These are phyloP conservation scores for Colletotrichum trifolii DNA, from an alignment of 2,329 filamentous ascomycete genomes.

Conservation along the genomic window DNA sequence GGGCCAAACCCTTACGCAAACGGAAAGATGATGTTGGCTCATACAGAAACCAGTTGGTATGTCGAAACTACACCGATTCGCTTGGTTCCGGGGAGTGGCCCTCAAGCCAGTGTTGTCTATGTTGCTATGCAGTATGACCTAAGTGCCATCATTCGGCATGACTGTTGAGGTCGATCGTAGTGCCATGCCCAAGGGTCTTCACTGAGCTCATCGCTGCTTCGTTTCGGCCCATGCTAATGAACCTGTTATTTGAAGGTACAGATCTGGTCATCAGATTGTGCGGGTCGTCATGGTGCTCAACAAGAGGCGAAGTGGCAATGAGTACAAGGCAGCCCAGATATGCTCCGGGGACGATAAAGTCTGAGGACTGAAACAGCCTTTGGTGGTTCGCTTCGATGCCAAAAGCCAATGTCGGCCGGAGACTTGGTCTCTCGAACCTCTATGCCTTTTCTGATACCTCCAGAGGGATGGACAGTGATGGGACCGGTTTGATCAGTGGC, in stretches of 20 bases:
- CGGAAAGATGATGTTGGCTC: constrained; percentile 7
- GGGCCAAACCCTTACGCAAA: constrained; percentile 30
- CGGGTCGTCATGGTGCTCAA: not conserved
- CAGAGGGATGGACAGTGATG: constrained; percentile 22
- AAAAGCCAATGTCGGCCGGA: not conserved
- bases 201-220: not conserved
- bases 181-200: not conserved
- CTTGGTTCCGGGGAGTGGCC: not conserved
- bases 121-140: constrained; percentile 29
- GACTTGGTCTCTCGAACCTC: constrained; percentile 13
- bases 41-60: constrained; percentile 1
- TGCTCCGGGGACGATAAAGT: no score
- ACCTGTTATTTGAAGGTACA: no score
- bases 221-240: no score
- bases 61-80: constrained; percentile 6
- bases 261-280: not conserved
- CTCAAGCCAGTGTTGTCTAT: constrained; percentile 7
- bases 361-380: no score
- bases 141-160: constrained; percentile 31
- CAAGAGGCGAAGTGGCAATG: not conserved
- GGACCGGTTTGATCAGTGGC: constrained; percentile 12
- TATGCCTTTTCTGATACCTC: constrained; percentile 5
- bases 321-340: not conserved
- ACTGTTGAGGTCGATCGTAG: constrained; percentile 28
- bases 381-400: no score